phyloP scores from a whole-genome alignment of 306 rosid genomes.

The Vicia sativa region DNA sequence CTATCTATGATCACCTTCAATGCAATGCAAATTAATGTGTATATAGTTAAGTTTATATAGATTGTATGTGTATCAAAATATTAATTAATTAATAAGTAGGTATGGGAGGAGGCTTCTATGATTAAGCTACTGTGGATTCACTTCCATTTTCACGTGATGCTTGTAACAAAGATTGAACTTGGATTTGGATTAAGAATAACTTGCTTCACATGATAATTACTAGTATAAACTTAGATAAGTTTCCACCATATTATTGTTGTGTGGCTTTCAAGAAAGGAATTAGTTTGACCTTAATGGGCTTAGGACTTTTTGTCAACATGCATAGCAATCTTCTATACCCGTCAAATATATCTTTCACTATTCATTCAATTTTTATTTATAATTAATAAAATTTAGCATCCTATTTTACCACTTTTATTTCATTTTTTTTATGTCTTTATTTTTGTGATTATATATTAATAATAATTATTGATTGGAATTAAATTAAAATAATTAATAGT shows the following conservation, averaged over 20 bases:
- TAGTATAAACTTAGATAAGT: not conserved
- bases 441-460: too few relatives aligned
- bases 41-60: not conserved
- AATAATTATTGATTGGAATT: too few relatives aligned
- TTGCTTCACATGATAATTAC: conserved; percentile 40
- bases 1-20: too few relatives aligned
- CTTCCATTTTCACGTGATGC: conserved; percentile 36
- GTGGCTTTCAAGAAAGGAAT: conserved; percentile 45
- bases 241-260: conserved; percentile 2
- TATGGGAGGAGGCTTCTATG: not conserved
- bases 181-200: conserved; percentile 53
- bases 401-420: too few relatives aligned
- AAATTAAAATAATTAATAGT: too few relatives aligned
- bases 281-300: not conserved
- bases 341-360: too few relatives aligned
- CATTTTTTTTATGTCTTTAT: too few relatives aligned
- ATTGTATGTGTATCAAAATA: not conserved
- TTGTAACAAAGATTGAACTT: conserved; percentile 15
- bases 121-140: conserved; percentile 35
- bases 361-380: too few relatives aligned
- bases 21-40: not conserved
- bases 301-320: not conserved
- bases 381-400: too few relatives aligned
- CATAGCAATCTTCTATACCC: not conserved
- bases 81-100: not conserved